A percentile compares a stretch with the other conserved stretches of the same genome.
Evolutionary conservation across 805 yeast species (phyloP).

Genomic region (Teunomyces aglyptinius): DNA sequence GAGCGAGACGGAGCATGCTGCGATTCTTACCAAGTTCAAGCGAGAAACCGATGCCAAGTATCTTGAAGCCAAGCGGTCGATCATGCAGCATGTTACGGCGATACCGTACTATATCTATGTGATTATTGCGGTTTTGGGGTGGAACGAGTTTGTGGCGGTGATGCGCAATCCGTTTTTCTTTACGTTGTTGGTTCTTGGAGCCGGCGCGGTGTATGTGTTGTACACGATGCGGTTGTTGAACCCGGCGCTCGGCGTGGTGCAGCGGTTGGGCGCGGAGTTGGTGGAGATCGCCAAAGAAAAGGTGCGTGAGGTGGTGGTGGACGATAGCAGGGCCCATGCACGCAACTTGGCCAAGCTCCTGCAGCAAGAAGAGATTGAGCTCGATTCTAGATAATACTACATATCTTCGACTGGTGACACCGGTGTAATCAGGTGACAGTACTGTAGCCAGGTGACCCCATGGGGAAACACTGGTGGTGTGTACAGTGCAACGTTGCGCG

Average conservation of each 20-base stretch:
- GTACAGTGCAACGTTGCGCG: no score
- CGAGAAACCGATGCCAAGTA: constrained; percentile 76
- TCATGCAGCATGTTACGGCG: constrained; percentile 69
- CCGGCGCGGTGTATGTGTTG: constrained; percentile 64
- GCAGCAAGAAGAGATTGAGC: background rate
- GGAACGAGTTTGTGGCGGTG: constrained; percentile 93
- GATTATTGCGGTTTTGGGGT: constrained; percentile 74
- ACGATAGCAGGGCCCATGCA: constrained; percentile 30
- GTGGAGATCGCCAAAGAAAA: constrained; percentile 56
- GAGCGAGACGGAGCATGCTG: constrained; percentile 26
- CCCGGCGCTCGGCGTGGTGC: constrained; percentile 63
- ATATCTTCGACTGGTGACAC: no score
- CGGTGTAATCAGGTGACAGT: no score
- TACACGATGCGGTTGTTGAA: constrained; percentile 72
- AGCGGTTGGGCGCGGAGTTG: constrained; percentile 57
- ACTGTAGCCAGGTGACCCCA: no score
- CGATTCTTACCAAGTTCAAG: constrained; percentile 57
- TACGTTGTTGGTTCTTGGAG: constrained; percentile 53
- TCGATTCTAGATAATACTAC: background rate
- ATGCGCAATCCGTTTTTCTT: constrained; percentile 83
- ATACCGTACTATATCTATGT: constrained; percentile 83
- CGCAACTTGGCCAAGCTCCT: background rate
- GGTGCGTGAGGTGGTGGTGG: constrained; percentile 56
- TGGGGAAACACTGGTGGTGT: no score
- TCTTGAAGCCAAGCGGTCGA: constrained; percentile 85